Evolutionary conservation across 208 protist genomes (phyloP), one percentile per base, ranked within the genome.

Genomic region (Leishmania martiniquensis): DNA sequence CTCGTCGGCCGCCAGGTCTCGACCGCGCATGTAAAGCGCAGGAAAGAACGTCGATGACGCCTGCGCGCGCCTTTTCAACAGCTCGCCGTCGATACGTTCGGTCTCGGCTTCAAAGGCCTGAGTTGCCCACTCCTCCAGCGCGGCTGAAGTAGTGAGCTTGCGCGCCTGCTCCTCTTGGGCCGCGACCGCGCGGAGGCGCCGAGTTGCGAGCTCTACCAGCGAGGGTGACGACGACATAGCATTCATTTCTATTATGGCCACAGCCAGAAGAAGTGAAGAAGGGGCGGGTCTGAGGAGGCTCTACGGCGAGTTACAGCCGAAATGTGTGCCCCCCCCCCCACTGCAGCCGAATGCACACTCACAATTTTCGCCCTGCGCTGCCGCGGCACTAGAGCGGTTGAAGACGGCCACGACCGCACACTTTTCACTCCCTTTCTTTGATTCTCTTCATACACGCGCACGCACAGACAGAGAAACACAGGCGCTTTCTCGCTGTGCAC

Each of bases 1-100:
- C n/a, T 94, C 90, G 32, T 94, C 90, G 20, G 89, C 89, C 4
- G 71, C 62, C 20, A 87, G 86, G 62, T 96, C 82, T 20, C 82
- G 82, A 2, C 60, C 77, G 1, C 90, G 89, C 25, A 88, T 76
- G 78, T 96, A 94, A 44, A 94, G 76, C 13, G 90, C 83, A 5
- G 92, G 90, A 42, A 94, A 82, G 72, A 91, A 93, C 10, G 76
- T 45, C 20, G 47, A 54, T 0, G 55, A 55, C 1, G 67, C 34
- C 13, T 71, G 78, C 1, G 77, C 39, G 49, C 87, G 89, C 52
- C 20, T 68, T 72, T 86, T 49, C 47, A 79, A 74, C 12, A 88
- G 74, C 4, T 83, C 84, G 49, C 66, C 45, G 68, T 90, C 86
- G 80, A 96, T 96, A 51, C 87, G 84, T 12, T 67, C 49, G 4